phyloP scores from a whole-genome alignment of 2,329 filamentous ascomycete genomes.

The Venturia carpophila region DNA sequence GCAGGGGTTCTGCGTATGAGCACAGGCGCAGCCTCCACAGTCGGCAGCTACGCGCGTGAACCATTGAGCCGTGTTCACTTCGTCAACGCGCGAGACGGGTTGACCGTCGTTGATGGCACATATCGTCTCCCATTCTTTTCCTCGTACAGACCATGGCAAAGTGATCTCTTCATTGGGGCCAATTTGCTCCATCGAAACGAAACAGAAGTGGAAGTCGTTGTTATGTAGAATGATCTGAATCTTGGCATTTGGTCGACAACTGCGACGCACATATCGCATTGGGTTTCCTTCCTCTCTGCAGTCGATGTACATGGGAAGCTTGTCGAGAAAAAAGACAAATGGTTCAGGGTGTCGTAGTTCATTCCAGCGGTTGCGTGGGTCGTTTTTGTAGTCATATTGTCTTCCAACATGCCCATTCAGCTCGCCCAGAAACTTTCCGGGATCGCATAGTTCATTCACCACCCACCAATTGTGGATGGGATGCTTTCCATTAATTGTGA shows the following conservation, averaged over 20 bases:
- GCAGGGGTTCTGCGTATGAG: conserved; percentile 35
- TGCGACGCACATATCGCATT: conserved; percentile 83
- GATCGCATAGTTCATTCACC: conserved; percentile 42
- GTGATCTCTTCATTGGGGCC: conserved; percentile 62
- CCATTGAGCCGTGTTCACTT: conserved; percentile 54
- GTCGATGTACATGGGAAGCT: conserved; percentile 86
- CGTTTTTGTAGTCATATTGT: conserved; percentile 40
- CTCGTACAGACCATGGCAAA: conserved; percentile 49
- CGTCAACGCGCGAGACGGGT: conserved; percentile 48
- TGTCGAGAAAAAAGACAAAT: conserved; percentile 63
- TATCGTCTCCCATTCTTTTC: conserved; percentile 23
- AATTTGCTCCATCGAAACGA: conserved; percentile 76
- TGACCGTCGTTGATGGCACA: conserved; percentile 37
- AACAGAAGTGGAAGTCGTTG: conserved; percentile 84
- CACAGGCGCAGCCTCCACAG: conserved; percentile 72
- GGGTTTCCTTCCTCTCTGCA: conserved; percentile 78
- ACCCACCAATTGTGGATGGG: conserved; percentile 65
- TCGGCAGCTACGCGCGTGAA: conserved; percentile 64
- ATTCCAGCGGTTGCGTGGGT: conserved; percentile 41
- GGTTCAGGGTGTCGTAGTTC: conserved; percentile 43
- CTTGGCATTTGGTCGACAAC: conserved; percentile 82
- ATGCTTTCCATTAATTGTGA: conserved; percentile 47
- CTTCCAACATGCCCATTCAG: conserved; percentile 54
- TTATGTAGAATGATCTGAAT: conserved; percentile 77
- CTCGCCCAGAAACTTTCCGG: conserved; percentile 56